These are phyloP conservation scores for Corynascus novoguineensis DNA, from an alignment of 495 filamentous ascomycete species.

Conservation along the genomic window DNA sequence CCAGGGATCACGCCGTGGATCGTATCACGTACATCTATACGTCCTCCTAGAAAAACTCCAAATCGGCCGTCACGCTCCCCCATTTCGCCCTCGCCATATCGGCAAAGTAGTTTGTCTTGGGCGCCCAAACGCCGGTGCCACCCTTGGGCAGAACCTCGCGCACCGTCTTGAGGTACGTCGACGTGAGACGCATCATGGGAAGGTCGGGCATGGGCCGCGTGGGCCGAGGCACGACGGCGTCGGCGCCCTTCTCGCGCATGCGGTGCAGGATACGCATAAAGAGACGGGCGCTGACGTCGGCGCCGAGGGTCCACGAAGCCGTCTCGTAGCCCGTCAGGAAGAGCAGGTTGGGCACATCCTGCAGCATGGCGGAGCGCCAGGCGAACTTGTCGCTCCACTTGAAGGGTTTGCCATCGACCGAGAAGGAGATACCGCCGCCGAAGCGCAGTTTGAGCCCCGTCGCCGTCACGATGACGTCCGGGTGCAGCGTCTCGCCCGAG, in stretches of 20 bases:
- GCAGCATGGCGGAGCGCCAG: conserved; percentile 4
- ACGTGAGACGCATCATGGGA: conserved; percentile 7
- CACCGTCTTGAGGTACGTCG: conserved; percentile 8
- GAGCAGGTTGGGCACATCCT: conserved; percentile 8
- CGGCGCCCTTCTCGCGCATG: not conserved
- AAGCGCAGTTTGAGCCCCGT: conserved; percentile 9
- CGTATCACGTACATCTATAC: no score
- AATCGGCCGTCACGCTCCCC: not conserved
- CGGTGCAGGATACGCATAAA: conserved; percentile 1
- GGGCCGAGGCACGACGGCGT: conserved; percentile 2
- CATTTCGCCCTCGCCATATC: conserved; percentile 12
- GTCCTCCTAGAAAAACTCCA: conserved; percentile 8
- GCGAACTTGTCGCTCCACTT: conserved; percentile 3
- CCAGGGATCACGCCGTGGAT: no score
- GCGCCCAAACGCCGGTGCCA: conserved; percentile 8
- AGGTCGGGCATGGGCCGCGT: conserved; percentile 2
- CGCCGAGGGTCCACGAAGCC: conserved; percentile 8
- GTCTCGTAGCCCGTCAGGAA: conserved; percentile 11
- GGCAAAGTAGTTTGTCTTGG: conserved; percentile 11
- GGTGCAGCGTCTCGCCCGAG: conserved; percentile 3
- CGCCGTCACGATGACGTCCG: conserved; percentile 9
- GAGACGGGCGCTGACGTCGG: conserved; percentile 5
- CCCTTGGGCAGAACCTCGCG: conserved; percentile 9
- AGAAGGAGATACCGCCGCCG: conserved; percentile 2
- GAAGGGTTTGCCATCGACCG: not conserved